Conservation (phyloP, 768 basidiomycete genomes). For the Candolleomyces efflorescens region DNA sequence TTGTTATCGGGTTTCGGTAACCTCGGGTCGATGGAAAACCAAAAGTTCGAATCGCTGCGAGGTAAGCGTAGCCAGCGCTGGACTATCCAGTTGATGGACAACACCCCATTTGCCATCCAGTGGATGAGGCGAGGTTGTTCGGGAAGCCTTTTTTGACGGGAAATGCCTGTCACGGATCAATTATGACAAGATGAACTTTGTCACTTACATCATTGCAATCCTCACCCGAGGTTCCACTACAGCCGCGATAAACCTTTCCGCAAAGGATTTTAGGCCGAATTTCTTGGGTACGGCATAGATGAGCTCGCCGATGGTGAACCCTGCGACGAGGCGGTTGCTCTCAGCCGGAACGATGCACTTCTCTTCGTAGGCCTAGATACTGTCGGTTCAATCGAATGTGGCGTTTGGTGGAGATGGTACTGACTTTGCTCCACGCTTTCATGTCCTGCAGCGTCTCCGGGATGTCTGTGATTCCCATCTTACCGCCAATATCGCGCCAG, state of each 20-base stretch:
- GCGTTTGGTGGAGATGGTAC: neutral
- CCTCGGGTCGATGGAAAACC: constrained; percentile 9
- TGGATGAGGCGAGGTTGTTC: constrained; percentile 31
- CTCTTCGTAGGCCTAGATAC: constrained; percentile 36
- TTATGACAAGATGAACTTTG: neutral
- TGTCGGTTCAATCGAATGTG: neutral
- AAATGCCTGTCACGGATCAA: no score
- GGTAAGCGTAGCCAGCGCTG: constrained; percentile 38
- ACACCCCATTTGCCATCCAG: constrained; percentile 16
- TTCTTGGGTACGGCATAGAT: constrained; percentile 31
- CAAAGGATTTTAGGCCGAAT: constrained; percentile 35
- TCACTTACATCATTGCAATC: constrained; percentile 44
- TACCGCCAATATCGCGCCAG: constrained; percentile 42
- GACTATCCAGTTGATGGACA: constrained; percentile 24
- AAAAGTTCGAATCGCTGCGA: constrained; percentile 17
- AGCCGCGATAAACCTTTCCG: constrained; percentile 26
- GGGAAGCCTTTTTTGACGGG: constrained; percentile 28
- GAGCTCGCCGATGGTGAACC: constrained; percentile 37
- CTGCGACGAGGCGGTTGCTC: constrained; percentile 35
- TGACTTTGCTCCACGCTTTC: constrained; percentile 33
- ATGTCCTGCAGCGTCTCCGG: constrained; percentile 37
- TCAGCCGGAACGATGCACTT: constrained; percentile 37
- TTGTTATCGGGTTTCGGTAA: constrained; percentile 17
- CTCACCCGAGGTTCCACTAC: constrained; percentile 39
- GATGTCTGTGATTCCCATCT: constrained; percentile 46